Conservation (phyloP, 306 rosid species). For the Ormosia emarginata region DNA sequence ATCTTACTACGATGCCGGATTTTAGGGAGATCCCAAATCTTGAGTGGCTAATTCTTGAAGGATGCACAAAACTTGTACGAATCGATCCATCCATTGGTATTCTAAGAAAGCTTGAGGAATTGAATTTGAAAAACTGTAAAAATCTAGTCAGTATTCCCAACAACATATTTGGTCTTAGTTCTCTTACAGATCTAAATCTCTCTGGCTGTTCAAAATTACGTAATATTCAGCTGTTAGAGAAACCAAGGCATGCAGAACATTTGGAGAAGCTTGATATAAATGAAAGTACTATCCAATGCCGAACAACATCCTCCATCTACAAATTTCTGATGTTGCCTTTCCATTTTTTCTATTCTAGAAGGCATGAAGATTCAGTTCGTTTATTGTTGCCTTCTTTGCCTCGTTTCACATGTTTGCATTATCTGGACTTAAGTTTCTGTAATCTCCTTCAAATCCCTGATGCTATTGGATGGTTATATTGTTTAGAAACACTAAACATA, state of each 20-base stretch:
- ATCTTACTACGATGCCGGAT: neutral
- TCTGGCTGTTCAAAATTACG: constrained; percentile 6
- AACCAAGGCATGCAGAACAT: neutral
- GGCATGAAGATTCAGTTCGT: neutral
- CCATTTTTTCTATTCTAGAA: neutral
- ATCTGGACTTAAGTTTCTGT: constrained; percentile 16
- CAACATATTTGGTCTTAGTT: neutral
- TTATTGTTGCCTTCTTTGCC: neutral
- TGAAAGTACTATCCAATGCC: neutral
- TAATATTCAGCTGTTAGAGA: neutral
- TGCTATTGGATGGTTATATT: neutral
- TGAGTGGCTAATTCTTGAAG: neutral
- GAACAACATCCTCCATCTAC: neutral
- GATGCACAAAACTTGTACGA: neutral
- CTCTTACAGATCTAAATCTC: neutral
- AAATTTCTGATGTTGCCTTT: neutral
- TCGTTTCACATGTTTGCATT: neutral
- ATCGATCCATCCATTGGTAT: neutral
- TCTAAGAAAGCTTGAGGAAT: neutral
- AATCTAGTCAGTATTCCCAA: neutral
- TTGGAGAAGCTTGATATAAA: neutral
- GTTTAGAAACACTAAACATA: neutral
- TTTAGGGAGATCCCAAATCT: neutral
- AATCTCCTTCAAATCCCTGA: constrained; percentile 9
- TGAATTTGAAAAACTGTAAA: neutral